Percentiles rank a stretch among this genome's conserved stretches.
Evolutionary conservation across 331 rosid genomes (phyloP).

Genomic region (Arachis monticola): DNA sequence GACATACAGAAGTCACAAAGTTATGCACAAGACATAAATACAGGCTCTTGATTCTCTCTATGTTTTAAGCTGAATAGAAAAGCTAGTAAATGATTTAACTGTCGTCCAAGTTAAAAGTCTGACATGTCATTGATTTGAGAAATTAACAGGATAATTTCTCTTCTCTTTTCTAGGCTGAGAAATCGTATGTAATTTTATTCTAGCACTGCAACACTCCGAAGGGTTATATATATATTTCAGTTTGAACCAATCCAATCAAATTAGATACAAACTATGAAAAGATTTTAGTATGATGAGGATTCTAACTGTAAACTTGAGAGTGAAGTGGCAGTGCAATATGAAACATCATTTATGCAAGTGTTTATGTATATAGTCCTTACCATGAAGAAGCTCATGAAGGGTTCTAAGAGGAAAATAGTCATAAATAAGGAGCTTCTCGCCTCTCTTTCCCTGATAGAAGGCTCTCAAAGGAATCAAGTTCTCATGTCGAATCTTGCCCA

Average conservation of each 20-base stretch:
- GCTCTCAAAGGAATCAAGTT: constrained; percentile 96
- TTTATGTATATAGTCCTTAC: constrained; percentile 48
- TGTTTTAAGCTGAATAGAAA: neutral
- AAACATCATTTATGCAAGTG: constrained; percentile 5
- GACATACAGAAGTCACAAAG: neutral
- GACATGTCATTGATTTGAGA: neutral
- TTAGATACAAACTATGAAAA: neutral
- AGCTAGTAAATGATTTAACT: neutral
- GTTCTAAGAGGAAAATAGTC: constrained; percentile 75
- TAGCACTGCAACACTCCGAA: neutral
- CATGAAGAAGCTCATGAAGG: constrained; percentile 86
- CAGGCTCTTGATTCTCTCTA: too few relatives aligned
- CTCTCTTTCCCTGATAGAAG: constrained; percentile 95
- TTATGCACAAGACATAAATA: neutral
- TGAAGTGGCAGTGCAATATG: constrained; percentile 11
- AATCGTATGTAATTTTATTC: constrained; percentile 5
- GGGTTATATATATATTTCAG: neutral
- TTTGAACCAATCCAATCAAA: constrained; percentile 20
- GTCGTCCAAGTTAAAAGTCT: neutral
- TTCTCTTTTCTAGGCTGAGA: constrained; percentile 1
- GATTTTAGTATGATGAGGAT: neutral
- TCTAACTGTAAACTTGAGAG: constrained; percentile 17
- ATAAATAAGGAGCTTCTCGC: constrained; percentile 94
- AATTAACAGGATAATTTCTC: neutral
- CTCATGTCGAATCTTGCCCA: constrained; percentile 91